Evolutionary conservation across 805 yeast species (phyloP), one percentile per base, ranked within the genome.

Genomic region (Candida maris): DNA sequence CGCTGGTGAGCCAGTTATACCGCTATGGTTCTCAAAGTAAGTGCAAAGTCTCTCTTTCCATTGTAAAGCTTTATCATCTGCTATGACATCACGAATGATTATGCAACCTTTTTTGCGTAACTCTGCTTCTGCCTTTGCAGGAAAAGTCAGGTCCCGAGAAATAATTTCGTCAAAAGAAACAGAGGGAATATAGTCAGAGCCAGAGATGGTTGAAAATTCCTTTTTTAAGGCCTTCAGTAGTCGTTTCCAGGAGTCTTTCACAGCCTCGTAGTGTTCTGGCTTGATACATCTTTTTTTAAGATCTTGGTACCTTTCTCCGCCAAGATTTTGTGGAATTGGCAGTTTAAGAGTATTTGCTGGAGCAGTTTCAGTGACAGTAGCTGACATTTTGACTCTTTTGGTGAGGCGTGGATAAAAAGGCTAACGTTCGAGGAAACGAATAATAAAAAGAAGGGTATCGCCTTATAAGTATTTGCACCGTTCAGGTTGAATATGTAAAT

Each of bases 81-180:
- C 55, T 20, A 65, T 41, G 8, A 65, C 68, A 28, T 49, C 49
- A 26, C 61, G 46, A 12, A 65, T 50, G 9, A 65, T 56, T 14
- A 56, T 44, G 32, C 54, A 49, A 0, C 70, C 69, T 12, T 52
- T 30, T 17, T 37, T 32, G 19, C 32, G 33, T 6, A 44, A 42
- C 27, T 48, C 42, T 8, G 30, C 37, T 1, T 31, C 28, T 6
- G 28, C 35, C 5, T 23, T 19, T 4, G 16, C 30, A 1, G 46
- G 44, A 22, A 44, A 28, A 6, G 6, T 25, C 3, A 27, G 27
- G n/a, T 41, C 32, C 13, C 49, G 43, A 4, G 29, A 32, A n/a
- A 24, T 35, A 6, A 58, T 45, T 5, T 46, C 54, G 7, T 37
- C 27, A 41, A 52, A 59, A 5, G 47, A 42, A 16, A 57, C 43